phyloP scores from a whole-genome alignment of 768 basidiomycete genomes.

The Amanita subjunquillea region DNA sequence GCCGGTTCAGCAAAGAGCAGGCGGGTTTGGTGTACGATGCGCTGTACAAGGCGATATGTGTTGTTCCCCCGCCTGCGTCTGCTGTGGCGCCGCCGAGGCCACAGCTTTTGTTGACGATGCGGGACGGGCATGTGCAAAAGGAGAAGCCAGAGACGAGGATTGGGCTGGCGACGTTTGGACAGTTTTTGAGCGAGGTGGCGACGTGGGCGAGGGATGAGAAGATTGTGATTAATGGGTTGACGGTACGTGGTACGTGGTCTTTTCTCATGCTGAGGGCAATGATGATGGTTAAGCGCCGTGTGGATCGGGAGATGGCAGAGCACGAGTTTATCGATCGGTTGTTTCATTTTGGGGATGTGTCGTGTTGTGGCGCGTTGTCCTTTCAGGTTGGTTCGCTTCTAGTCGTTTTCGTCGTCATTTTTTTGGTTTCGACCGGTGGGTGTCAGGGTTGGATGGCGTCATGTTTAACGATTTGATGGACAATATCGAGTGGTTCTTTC shows the following conservation, averaged over 20 bases:
- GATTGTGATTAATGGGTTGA: constrained; percentile 86
- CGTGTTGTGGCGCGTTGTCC: constrained; percentile 73
- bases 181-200: constrained; percentile 85
- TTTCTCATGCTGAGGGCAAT: constrained; percentile 5
- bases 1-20: constrained; percentile 80
- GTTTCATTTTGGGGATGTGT: constrained; percentile 91
- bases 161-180: constrained; percentile 72
- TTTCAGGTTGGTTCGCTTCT: constrained; percentile 55
- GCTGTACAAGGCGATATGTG: constrained; percentile 74
- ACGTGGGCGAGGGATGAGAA: constrained; percentile 96
- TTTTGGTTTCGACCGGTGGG: constrained; percentile 12
- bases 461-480: constrained; percentile 98
- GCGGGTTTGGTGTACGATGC: constrained; percentile 88
- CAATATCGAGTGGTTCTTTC: constrained; percentile 98
- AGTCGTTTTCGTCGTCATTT: not conserved
- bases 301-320: constrained; percentile 86
- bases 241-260: constrained; percentile 48
- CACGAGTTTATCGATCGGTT: constrained; percentile 92
- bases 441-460: constrained; percentile 80
- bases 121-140: constrained; percentile 37
- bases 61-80: constrained; percentile 61
- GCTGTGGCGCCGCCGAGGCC: constrained; percentile 26
- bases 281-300: constrained; percentile 56
- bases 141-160: constrained; percentile 88
- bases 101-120: constrained; percentile 39